These are phyloP conservation scores for Xylariaceae sp. DNA, from an alignment of 2,329 filamentous ascomycete genomes.

Conservation along the genomic window DNA sequence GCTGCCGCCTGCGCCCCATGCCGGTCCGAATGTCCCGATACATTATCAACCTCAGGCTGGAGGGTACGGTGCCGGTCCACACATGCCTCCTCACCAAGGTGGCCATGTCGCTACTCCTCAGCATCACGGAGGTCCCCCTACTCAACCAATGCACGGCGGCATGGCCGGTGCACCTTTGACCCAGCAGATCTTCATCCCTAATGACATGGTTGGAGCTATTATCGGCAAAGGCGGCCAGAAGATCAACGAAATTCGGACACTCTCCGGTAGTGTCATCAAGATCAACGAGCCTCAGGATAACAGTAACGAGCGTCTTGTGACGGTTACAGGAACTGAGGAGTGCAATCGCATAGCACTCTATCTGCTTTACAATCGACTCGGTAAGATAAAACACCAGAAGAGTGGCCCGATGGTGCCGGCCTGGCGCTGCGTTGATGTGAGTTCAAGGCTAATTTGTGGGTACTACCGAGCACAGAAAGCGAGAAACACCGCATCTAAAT, in stretches of 20 bases:
- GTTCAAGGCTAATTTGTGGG: constrained; percentile 24
- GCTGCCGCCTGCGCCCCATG: constrained; percentile 53
- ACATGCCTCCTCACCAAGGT: constrained; percentile 67
- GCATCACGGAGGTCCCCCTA: constrained; percentile 60
- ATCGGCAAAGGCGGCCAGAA: constrained; percentile 98
- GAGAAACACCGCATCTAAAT: constrained; percentile 29
- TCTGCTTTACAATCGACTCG: constrained; percentile 96
- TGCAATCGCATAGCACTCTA: constrained; percentile 99
- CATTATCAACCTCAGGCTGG: constrained; percentile 76
- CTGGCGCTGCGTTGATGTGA: constrained; percentile 8
- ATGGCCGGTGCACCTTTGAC: constrained; percentile 80
- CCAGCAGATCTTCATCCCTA: constrained; percentile 98
- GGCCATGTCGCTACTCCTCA: constrained; percentile 59
- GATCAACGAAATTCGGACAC: constrained; percentile 97
- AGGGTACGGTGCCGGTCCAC: constrained; percentile 73
- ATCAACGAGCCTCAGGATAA: constrained; percentile 99
- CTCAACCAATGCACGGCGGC: constrained; percentile 66
- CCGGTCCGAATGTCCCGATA: constrained; percentile 60
- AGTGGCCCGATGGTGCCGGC: constrained; percentile 12
- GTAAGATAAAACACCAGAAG: constrained; percentile 45
- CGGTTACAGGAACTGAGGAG: constrained; percentile 94
- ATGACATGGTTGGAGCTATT: constrained; percentile 98
- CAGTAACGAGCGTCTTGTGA: constrained; percentile 95
- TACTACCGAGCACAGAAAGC: constrained; percentile 25
- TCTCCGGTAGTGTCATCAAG: constrained; percentile 97